Evolutionary conservation across 495 filamentous ascomycete genomes (phyloP).

Genomic region (Cercophora scortea): DNA sequence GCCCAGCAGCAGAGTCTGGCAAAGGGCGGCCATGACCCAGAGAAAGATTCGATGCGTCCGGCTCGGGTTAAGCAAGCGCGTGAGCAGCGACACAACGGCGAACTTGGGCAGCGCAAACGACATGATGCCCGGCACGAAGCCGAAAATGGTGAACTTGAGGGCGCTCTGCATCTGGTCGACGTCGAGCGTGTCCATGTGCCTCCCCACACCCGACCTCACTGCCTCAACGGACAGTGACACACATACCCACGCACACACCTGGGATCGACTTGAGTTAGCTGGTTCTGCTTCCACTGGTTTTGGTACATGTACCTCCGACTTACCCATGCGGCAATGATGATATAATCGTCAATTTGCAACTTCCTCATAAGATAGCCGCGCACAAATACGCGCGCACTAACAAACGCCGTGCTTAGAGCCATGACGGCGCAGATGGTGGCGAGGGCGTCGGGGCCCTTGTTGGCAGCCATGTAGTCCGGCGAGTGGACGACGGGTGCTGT

Average conservation of each 20-base stretch:
- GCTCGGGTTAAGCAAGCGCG: constrained; percentile 28
- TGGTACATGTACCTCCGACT: background rate
- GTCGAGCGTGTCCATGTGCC: constrained; percentile 19
- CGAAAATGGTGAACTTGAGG: constrained; percentile 26
- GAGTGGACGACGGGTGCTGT: background rate
- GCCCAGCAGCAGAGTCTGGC: constrained; percentile 19
- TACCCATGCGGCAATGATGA: constrained; percentile 12
- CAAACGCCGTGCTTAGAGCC: constrained; percentile 14
- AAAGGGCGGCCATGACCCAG: constrained; percentile 24
- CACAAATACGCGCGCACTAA: constrained; percentile 18
- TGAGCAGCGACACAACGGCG: constrained; percentile 34
- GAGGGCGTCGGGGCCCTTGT: background rate
- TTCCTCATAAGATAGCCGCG: constrained; percentile 11
- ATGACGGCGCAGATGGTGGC: constrained; percentile 6
- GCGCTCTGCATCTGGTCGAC: constrained; percentile 17
- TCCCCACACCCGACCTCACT: constrained; percentile 13
- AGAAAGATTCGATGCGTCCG: constrained; percentile 21
- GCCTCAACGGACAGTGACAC: background rate
- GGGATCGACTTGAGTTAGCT: background rate
- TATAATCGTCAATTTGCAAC: constrained; percentile 17
- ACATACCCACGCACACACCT: constrained; percentile 3
- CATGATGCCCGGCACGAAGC: constrained; percentile 31
- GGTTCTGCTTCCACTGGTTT: background rate
- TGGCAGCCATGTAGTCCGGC: background rate
- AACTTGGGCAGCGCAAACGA: constrained; percentile 38